phyloP scores from a whole-genome alignment of 78 protist genomes.

The Dictyostelium discoideum region DNA sequence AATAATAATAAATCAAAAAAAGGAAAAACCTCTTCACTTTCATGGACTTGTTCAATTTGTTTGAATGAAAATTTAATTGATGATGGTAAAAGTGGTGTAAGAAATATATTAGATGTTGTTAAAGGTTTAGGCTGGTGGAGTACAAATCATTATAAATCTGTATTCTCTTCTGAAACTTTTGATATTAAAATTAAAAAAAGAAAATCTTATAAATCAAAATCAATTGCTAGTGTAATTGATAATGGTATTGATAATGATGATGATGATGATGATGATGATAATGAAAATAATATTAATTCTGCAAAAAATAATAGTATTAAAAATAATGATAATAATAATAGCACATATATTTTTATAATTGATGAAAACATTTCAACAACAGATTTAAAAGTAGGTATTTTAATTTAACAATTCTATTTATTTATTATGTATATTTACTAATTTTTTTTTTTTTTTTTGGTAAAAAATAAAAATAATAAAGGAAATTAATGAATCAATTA shows the following conservation, averaged over 20 bases:
- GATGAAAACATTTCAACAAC: constrained; percentile 47
- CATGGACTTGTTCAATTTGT: constrained; percentile 69
- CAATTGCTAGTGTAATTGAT: too few species aligned
- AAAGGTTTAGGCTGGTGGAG: constrained; percentile 76
- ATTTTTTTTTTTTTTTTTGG: background rate
- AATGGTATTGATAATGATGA: background rate
- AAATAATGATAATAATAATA: background rate
- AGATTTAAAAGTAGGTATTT: constrained; percentile 2
- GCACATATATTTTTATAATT: constrained; percentile 35
- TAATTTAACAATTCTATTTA: too few species aligned
- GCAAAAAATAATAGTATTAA: background rate
- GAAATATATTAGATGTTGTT: constrained; percentile 35
- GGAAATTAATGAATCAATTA: constrained; percentile 17
- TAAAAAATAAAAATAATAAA: too few species aligned
- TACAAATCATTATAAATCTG: constrained; percentile 22
- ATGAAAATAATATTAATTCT: background rate
- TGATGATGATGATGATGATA: background rate
- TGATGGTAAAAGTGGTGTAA: constrained; percentile 50
- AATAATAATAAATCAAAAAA: background rate
- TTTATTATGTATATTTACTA: background rate
- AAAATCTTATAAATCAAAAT: background rate
- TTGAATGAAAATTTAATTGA: background rate
- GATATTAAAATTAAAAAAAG: constrained; percentile 34
- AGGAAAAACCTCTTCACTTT: background rate
- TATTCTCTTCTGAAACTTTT: constrained; percentile 18